These are phyloP conservation scores for Allantophomopsis lycopodina DNA, from an alignment of 2,329 filamentous ascomycete genomes.

Conservation along the genomic window DNA sequence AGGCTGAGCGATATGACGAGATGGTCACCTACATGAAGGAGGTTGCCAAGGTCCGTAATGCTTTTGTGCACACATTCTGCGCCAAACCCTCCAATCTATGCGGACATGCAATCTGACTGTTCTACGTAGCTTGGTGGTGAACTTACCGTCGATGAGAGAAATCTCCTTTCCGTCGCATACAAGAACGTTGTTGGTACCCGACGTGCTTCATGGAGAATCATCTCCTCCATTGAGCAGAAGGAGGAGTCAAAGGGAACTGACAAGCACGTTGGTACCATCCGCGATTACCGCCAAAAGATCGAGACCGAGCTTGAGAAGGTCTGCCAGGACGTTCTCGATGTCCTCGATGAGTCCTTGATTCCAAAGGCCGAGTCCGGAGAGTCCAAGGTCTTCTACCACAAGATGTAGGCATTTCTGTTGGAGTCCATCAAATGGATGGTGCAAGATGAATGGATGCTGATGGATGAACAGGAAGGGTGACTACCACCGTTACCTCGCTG, in stretches of 20 bases:
- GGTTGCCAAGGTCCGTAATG: conserved; percentile 68
- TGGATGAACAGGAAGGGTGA: conserved; percentile 73
- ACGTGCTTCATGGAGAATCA: conserved; percentile 96
- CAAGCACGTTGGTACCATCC: conserved; percentile 79
- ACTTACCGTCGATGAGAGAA: conserved; percentile 87
- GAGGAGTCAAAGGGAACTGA: conserved; percentile 98
- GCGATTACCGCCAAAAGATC: conserved; percentile 98
- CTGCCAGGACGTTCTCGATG: conserved; percentile 93
- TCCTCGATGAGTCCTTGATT: conserved; percentile 88
- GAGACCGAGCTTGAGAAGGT: conserved; percentile 94
- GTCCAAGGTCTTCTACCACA: conserved; percentile 99
- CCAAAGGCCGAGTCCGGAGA: conserved; percentile 89
- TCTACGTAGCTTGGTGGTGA: conserved; percentile 29
- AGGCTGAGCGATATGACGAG: conserved; percentile 99
- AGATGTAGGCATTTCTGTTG: conserved; percentile 56
- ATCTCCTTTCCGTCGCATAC: conserved; percentile 94
- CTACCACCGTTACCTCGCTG: conserved; percentile 97
- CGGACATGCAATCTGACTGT: too few species aligned
- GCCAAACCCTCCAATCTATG: too few species aligned
- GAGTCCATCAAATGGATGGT: too few species aligned
- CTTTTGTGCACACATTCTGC: too few species aligned
- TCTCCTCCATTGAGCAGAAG: conserved; percentile 98
- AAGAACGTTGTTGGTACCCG: conserved; percentile 97
- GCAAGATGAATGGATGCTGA: neutral
- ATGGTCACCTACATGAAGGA: conserved; percentile 99